Evolutionary conservation across 495 filamentous ascomycete genomes (phyloP), one percentile per base, ranked within the genome.

Genomic region (Aspergillus haitiensis): DNA sequence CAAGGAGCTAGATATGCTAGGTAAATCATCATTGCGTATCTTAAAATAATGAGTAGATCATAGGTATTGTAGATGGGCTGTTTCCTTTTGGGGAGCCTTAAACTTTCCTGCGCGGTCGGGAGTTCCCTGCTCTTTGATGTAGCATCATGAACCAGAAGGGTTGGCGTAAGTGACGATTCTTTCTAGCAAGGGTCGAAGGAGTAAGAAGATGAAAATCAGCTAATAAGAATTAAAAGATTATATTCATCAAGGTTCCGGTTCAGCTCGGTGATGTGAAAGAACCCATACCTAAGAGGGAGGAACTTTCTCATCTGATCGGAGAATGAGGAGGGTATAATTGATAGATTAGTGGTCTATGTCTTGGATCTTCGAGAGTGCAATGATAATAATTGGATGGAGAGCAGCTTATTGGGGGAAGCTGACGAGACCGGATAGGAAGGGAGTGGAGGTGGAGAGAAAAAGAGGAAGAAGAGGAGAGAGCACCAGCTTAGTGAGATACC

Each of bases 191-290:
- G 18, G 34, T 46, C 27, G 46, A 39, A 15, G 18, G 54, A 34
- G 49, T 27, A 52, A 34, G 32, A 27, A 27, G 21, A 18, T 0
- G 44, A 42, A 56, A 9, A 21, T 57, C 39, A 52, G 32, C 45
- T 48, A 34, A 55, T 15, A 21, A 42, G 36, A 48, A 33, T 39
- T 52, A 33, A 34, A 31, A 35, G 21, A 49, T 32, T 15, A 47
- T 9, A 12, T 39, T 13, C 4, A 21, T 53, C 13, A 37, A 10
- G 15, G 7, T 48, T 55, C 56, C 55, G 55, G 60, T 31, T 35
- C 60, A 58, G 48, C 44, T 63, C 55, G 55, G 60, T 55, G 56
- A 51, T 52, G 48, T 40, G 47, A 58, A 58, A 35, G 27, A 58
- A 39, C 45, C 44, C 42, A 39, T 47, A 35, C 48, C 34, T 16